A percentile compares a stretch with the other conserved stretches of the same genome.
Conservation (phyloP, 164 flowering plant genomes). For the Vitis vinifera region DNA sequence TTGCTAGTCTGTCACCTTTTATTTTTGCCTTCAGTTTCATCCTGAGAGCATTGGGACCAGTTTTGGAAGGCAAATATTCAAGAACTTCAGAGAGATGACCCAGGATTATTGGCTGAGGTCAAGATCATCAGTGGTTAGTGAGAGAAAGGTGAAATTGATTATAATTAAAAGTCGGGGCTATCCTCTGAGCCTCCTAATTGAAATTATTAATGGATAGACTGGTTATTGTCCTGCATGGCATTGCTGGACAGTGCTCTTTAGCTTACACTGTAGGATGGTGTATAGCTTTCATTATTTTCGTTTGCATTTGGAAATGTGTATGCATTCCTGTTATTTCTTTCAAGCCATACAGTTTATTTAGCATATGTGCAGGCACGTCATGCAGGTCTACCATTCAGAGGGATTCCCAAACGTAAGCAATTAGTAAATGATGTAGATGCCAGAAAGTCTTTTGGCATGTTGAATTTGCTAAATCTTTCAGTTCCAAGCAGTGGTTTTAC, state of each 20-base stretch:
- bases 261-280: neutral
- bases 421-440: conserved; percentile 15
- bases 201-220: neutral
- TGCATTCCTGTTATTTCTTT: conserved; percentile 13
- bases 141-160: conserved; percentile 24
- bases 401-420: conserved; percentile 18
- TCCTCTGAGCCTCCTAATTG: no score
- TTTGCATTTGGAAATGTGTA: conserved; percentile 2
- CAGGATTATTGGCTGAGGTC: conserved; percentile 60
- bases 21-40: conserved; percentile 67
- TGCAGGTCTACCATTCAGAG: conserved; percentile 27
- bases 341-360: conserved; percentile 55
- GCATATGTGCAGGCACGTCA: conserved; percentile 67
- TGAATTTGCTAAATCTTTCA: conserved; percentile 20
- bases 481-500: conserved; percentile 22
- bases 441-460: conserved; percentile 11
- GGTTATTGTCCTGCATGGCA: neutral
- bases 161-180: no score
- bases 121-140: conserved; percentile 28
- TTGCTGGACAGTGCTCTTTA: neutral
- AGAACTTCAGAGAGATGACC: conserved; percentile 82
- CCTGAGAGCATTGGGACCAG: conserved; percentile 94
- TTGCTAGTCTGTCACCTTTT: conserved; percentile 10
- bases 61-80: conserved; percentile 75
- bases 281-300: neutral